A percentile compares a stretch with the other conserved stretches of the same genome.
Conservation (phyloP, 1,284 basidiomycete genomes). For the Agaricales sp. region DNA sequence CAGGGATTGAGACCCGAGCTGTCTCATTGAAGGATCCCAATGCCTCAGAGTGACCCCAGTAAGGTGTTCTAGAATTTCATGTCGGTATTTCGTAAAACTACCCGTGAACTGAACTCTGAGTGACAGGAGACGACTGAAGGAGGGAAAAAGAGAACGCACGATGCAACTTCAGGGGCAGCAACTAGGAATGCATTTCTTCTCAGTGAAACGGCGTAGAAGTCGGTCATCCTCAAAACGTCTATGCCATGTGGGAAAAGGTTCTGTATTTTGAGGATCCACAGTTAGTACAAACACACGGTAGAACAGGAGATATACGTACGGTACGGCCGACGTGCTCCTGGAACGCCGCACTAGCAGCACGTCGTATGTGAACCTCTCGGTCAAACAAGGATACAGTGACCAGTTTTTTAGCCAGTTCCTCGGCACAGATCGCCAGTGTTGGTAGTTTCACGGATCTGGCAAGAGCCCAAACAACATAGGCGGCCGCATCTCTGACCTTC, state of each 20-base stretch:
- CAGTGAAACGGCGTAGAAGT: slow-evolving; percentile 91
- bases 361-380: slow-evolving; percentile 89
- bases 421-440: slow-evolving; percentile 53
- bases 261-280: slow-evolving; percentile 33
- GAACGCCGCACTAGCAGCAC: slow-evolving; percentile 95
- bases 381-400: slow-evolving; percentile 81
- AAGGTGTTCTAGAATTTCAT: slow-evolving; percentile 66
- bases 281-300: slow-evolving; percentile 10
- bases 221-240: slow-evolving; percentile 82
- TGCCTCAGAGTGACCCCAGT: slow-evolving; percentile 72
- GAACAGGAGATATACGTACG: slow-evolving; percentile 35
- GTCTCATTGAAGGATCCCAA: slow-evolving; percentile 83
- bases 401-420: slow-evolving; percentile 59
- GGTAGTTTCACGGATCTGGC: slow-evolving; percentile 65
- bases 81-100: slow-evolving; percentile 66
- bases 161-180: slow-evolving; percentile 80
- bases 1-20: slow-evolving; percentile 73
- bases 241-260: slow-evolving; percentile 89
- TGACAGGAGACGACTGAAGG: slow-evolving; percentile 7
- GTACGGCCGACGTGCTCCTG: slow-evolving; percentile 95
- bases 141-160: slow-evolving; percentile 36
- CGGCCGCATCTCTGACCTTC: slow-evolving; percentile 89
- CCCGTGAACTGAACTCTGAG: slow-evolving; percentile 22
- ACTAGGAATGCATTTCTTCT: slow-evolving; percentile 75
- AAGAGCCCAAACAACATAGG: slow-evolving; percentile 93